Evolutionary conservation across 495 filamentous ascomycete species (phyloP), one percentile per base, ranked within the genome.

Genomic region (Glarea lozoyensis): DNA sequence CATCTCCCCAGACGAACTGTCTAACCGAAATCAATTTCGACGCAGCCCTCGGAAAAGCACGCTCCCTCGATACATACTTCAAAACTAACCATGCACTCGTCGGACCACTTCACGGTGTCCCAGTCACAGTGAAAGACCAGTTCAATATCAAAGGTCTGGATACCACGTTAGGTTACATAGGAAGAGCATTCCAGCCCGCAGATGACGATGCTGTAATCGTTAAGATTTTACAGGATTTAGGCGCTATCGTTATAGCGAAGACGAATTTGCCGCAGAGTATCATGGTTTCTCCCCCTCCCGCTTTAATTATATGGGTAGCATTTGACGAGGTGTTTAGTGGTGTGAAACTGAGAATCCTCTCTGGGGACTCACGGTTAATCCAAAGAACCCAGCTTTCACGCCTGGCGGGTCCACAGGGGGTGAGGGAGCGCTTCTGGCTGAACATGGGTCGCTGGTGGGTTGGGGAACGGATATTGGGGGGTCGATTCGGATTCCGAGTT

Each of bases 21-120:
- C 59, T 82, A 2, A 75, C 70, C 6, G 79, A 86, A 39, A 74
- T 76, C 23, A 68, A 80, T 32, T 82, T 83, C 47, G 65, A 72
- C 19, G 59, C 62, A 10, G 81, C 81, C 6, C 49, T 82, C 7
- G 56, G 60, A 21, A 65, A 70, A 13, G 80, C 79, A n/a, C 53
- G 54, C 2, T 53, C 68, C 24, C 67, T 83, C n/a, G 81, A 84
- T 48, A 61, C 59, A 12, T 65, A 56, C 18, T 46, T 69, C 49
- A 57, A 44, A 54, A 2, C 57, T 57, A 27, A 72, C 68, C 18
- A 65, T 4, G 37, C 17, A n/a, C 4, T 31, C 19, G 7, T 19
- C 11, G 41, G 41, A 13, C 41, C 41, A 4, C 19, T 44, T 3
- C 75, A 78, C 50, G 75, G 75, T 13, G 63, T 79, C 1, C 73